These are phyloP conservation scores for Saccharomyces hybrid DNA, from an alignment of 1,139 yeast species.

Conservation along the genomic window DNA sequence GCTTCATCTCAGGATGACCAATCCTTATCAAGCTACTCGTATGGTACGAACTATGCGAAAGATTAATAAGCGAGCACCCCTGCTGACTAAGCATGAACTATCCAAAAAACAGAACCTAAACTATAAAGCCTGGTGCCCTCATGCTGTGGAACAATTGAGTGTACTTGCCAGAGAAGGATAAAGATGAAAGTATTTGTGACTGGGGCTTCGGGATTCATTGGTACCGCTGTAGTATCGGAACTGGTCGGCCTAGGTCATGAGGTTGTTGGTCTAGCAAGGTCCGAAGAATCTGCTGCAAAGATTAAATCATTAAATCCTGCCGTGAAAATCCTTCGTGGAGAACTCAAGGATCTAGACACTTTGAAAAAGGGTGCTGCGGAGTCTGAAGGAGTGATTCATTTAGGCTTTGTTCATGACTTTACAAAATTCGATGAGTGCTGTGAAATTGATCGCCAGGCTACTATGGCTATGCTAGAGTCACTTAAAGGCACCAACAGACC, in stretches of 20 bases:
- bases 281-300: slow-evolving; percentile 20
- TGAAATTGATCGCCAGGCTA: slow-evolving; percentile 21
- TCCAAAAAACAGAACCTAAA: neutral
- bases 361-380: slow-evolving; percentile 25
- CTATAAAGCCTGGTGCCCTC: neutral
- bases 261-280: slow-evolving; percentile 25
- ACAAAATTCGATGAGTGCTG: slow-evolving; percentile 9
- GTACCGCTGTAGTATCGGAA: slow-evolving; percentile 15
- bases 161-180: neutral
- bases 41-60: neutral
- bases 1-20: neutral
- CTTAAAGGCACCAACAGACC: slow-evolving; percentile 23
- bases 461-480: slow-evolving; percentile 21
- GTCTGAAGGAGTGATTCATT: slow-evolving; percentile 33
- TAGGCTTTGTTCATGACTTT: slow-evolving; percentile 32
- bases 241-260: slow-evolving; percentile 14
- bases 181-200: slow-evolving; percentile 24
- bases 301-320: slow-evolving; percentile 18
- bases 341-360: slow-evolving; percentile 12
- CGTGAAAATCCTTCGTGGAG: slow-evolving; percentile 13
- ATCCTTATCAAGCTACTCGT: neutral
- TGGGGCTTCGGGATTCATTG: slow-evolving; percentile 29
- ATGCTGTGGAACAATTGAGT: neutral
- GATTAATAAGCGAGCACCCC: neutral
- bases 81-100: neutral